Base-by-base conservation (phyloP, 768 basidiomycete genomes). In the Agaricus subrufescens region DNA sequence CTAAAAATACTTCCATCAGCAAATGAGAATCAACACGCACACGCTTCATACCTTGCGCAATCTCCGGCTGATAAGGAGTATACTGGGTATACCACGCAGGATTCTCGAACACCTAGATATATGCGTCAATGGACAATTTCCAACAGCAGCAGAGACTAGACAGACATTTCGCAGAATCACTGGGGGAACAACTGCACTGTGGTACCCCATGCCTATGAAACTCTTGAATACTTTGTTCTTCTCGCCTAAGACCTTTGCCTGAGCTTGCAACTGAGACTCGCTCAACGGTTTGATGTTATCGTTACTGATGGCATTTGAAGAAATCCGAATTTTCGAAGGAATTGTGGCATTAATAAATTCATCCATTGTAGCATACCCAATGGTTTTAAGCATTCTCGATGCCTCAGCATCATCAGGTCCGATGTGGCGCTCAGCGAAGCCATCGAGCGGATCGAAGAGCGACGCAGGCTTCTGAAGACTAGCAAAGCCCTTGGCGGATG, bases 121-220 rank as follows among this genome's bases (percentile, higher is more conserved):
- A 49, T 15, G 51, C 25, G 46, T 60, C 11, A 48, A 50, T 34
- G 48, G 14, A 44, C 44, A n/a, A 50, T 30, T 15, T 4, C 25
- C 5, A 54, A 34, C 38, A 23, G 29, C 68, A 29, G 34, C 45
- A 10, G 39, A 34, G 4, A 44, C 42, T 42, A 27, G 23, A 63
- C 68, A 50, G 56, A 94, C 92, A 61, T 96, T 97, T 60, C 95
- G 87, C 63, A 96, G 77, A 70, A 97, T 93, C 49, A 97, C 93
- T 7, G 91, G 89, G n/a, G 95, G 95, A 4, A 96, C 91, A 46
- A 96, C 91, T 3, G 94, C 93, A 61, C 86, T 86, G 67, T 95
- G 91, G 71, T 97, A 99, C 8, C 97, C 96, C 93, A 98, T 94
- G 37, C 97, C 97, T 66, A 98, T 99, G 70, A 94, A 98, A 66